These are phyloP conservation scores for Leishmania amazonensis DNA, from an alignment of 208 protist species.

Conservation along the genomic window DNA sequence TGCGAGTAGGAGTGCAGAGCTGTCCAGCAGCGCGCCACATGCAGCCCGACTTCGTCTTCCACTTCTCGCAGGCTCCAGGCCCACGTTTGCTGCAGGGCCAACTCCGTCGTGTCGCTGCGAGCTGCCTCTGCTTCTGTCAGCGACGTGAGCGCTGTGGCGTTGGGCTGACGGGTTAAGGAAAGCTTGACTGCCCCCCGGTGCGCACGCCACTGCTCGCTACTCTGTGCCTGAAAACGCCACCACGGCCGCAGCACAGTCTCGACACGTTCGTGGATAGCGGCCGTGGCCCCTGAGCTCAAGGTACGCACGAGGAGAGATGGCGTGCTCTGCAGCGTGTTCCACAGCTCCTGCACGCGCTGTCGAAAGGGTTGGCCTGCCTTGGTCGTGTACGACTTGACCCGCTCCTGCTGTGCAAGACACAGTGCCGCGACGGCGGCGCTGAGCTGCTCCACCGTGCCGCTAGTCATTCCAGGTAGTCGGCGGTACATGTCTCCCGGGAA, in stretches of 20 bases:
- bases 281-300: slow-evolving; percentile 45
- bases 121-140: slow-evolving; percentile 51
- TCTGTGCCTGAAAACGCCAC: slow-evolving; percentile 51
- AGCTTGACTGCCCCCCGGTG: slow-evolving; percentile 64
- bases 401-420: slow-evolving; percentile 52
- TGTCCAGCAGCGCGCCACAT: slow-evolving; percentile 63
- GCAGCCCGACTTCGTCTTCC: slow-evolving; percentile 73
- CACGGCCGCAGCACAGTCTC: slow-evolving; percentile 54
- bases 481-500: slow-evolving; percentile 49
- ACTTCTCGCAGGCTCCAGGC: slow-evolving; percentile 64
- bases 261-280: slow-evolving; percentile 54
- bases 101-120: slow-evolving; percentile 41
- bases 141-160: slow-evolving; percentile 36
- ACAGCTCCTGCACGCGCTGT: slow-evolving; percentile 71
- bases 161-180: slow-evolving; percentile 53
- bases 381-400: slow-evolving; percentile 41
- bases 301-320: slow-evolving; percentile 50
- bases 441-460: slow-evolving; percentile 46
- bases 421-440: slow-evolving; percentile 32
- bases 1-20: slow-evolving; percentile 66
- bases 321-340: slow-evolving; percentile 45
- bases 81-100: slow-evolving; percentile 56
- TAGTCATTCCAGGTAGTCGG: slow-evolving; percentile 49
- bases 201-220: slow-evolving; percentile 41
- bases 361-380: slow-evolving; percentile 51